Base-by-base conservation (phyloP, 192 early-diverging fungal genomes). In the Podila verticillata region DNA sequence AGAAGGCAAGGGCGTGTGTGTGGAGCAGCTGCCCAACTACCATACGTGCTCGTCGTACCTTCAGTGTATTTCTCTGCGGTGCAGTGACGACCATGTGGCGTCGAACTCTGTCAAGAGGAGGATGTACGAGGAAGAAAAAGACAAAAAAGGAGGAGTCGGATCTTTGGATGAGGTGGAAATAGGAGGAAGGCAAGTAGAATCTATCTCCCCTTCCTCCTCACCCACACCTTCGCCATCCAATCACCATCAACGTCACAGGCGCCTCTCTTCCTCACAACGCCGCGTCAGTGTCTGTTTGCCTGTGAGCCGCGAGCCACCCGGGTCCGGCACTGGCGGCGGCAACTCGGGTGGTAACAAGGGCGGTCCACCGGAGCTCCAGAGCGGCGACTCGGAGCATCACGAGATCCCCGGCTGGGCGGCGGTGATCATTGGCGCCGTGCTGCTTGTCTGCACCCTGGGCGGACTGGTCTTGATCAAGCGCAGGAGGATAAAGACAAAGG, bases 41-140 rank as follows among this genome's bases (percentile, higher is more conserved):
- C 74, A 78, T 78, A 19, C 63, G 1, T 78, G 74, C 29, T 31
- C 20, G 3, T 70, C 63, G 0, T 78, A 70, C 35, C 26, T 78
- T 2, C 56, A 78, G 39, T 78, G 74, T 22, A 59, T 78, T 35
- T 70, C 68, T 5, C 34, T 78, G 17, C 28, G 63, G 1, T 78
- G 74, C 54, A 66, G 10, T 35, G 13, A 35, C 5, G 20, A 29
- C 61, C 30, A 34, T 44, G n/a, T 15, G 20, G 8, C 7, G 15
- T 29, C 28, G 8, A 59, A 7, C 5, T 8, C 9, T 26, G 15
- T 32, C 36, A 39, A 48, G 34, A 64, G 63, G 35, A 64, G n/a
- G 44, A 64, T 1, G n/a, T n/a, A n/a, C n/a, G 35, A 63, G 22
- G 61, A 30, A 3, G 28, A 60, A 13, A 29, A 60, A 10, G 30